A percentile compares a stretch with the other conserved stretches of the same genome.
Evolutionary conservation across 2,329 filamentous ascomycete genomes (phyloP).

Genomic region (Colletotrichum sp.): DNA sequence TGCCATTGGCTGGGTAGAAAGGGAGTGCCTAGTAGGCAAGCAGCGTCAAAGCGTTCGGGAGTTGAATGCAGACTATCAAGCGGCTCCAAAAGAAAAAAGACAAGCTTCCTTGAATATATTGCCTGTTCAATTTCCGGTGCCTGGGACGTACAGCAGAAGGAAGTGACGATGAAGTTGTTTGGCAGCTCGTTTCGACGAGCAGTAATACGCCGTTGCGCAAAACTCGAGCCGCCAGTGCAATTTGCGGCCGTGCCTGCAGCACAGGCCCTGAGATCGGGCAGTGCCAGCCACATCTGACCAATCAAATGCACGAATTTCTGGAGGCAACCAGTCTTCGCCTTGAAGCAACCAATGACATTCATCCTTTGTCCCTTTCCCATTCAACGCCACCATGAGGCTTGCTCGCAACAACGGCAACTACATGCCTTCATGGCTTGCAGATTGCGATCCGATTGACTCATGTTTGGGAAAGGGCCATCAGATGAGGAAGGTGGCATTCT

Average conservation of each 20-base stretch:
- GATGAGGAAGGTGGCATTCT: neutral
- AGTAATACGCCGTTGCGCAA: slow-evolving; percentile 15
- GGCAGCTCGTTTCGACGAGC: neutral
- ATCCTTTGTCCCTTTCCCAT: neutral
- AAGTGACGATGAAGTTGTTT: neutral
- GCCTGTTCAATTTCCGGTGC: neutral
- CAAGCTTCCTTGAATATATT: neutral
- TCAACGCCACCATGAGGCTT: neutral
- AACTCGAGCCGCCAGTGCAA: neutral
- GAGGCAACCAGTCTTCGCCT: neutral
- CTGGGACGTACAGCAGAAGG: neutral
- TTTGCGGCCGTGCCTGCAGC: neutral
- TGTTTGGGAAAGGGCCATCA: neutral
- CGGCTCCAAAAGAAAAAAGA: neutral
- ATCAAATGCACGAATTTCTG: neutral
- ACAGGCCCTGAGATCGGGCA: neutral
- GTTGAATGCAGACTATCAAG: neutral
- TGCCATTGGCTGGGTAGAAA: neutral
- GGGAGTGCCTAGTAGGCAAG: neutral
- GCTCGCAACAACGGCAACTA: neutral
- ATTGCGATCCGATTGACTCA: neutral
- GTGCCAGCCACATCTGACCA: neutral
- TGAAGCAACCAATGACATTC: neutral
- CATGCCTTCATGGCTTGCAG: neutral
- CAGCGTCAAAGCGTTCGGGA: neutral